Conservation (phyloP, 345 rosid species). For the Trapa incisa region DNA sequence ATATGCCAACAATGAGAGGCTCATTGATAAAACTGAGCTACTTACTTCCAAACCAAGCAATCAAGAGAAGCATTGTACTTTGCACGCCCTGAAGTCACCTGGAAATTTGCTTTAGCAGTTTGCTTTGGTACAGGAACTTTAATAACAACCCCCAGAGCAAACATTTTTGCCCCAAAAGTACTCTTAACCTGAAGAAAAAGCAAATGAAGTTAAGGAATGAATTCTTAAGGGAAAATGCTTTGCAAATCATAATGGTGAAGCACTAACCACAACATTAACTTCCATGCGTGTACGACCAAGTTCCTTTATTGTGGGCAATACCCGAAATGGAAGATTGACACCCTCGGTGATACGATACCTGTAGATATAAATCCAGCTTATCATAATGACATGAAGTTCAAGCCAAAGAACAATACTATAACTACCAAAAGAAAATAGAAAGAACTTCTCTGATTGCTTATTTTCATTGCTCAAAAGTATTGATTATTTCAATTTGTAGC, state of each 20-base stretch:
- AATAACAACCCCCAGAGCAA: slow-evolving; percentile 95
- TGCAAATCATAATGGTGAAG: slow-evolving; percentile 9
- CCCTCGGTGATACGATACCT: slow-evolving; percentile 99
- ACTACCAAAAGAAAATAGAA: neutral
- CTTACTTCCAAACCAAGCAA: slow-evolving; percentile 99
- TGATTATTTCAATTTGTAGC: neutral
- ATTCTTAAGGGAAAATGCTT: slow-evolving; percentile 12
- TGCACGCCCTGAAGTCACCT: slow-evolving; percentile 89
- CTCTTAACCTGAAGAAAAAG: slow-evolving; percentile 74
- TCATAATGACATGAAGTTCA: slow-evolving; percentile 3
- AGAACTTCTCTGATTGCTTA: neutral
- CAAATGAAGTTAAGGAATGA: slow-evolving; percentile 11
- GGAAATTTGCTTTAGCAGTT: slow-evolving; percentile 96
- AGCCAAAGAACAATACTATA: neutral
- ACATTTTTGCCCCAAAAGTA: slow-evolving; percentile 98
- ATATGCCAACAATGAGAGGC: no score
- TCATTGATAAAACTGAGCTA: slow-evolving; percentile 5
- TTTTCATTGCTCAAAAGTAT: neutral
- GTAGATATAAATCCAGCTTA: neutral
- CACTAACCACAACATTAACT: slow-evolving; percentile 86
- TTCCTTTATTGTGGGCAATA: slow-evolving; percentile 93
- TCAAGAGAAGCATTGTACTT: slow-evolving; percentile 92
- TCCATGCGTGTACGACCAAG: slow-evolving; percentile 99
- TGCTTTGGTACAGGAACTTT: slow-evolving; percentile 98
- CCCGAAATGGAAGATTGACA: slow-evolving; percentile 94